Percentiles rank a stretch among this genome's conserved stretches.
These are phyloP conservation scores for Scalesia atractyloides DNA, from an alignment of 129 eudicot species.

Conservation along the genomic window DNA sequence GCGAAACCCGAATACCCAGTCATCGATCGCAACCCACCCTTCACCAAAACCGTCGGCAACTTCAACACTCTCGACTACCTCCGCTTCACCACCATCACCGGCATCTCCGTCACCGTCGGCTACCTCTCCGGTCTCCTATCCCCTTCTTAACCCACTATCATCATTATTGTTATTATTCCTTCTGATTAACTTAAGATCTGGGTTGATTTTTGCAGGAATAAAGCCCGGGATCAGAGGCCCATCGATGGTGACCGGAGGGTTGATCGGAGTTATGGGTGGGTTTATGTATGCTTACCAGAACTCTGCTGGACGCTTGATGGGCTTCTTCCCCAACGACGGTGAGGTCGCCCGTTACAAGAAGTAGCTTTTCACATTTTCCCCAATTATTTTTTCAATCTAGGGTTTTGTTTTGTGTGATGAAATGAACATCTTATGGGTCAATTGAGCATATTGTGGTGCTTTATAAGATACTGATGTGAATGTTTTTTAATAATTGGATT, in stretches of 20 bases:
- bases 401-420: constrained; percentile 31
- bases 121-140: constrained; percentile 73
- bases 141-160: background rate
- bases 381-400: constrained; percentile 32
- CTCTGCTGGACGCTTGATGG: constrained; percentile 94
- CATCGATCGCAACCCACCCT: constrained; percentile 90
- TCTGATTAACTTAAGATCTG: background rate
- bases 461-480: constrained; percentile 1
- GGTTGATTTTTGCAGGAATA: constrained; percentile 47
- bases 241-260: constrained; percentile 94
- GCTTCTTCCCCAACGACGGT: constrained; percentile 88
- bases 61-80: constrained; percentile 89
- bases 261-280: constrained; percentile 94
- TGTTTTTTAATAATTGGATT: constrained; percentile 34
- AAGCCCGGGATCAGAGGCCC: constrained; percentile 93
- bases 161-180: background rate
- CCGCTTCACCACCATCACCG: constrained; percentile 89
- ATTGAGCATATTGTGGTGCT: constrained; percentile 12
- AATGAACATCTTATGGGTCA: constrained; percentile 17
- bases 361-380: constrained; percentile 25
- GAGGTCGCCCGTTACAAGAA: constrained; percentile 92
- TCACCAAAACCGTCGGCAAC: constrained; percentile 83
- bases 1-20: constrained; percentile 92
- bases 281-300: constrained; percentile 97
- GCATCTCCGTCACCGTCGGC: constrained; percentile 98